Base-by-base conservation (phyloP, 352 stramenopile species). In the Globisporangium lucens region DNA sequence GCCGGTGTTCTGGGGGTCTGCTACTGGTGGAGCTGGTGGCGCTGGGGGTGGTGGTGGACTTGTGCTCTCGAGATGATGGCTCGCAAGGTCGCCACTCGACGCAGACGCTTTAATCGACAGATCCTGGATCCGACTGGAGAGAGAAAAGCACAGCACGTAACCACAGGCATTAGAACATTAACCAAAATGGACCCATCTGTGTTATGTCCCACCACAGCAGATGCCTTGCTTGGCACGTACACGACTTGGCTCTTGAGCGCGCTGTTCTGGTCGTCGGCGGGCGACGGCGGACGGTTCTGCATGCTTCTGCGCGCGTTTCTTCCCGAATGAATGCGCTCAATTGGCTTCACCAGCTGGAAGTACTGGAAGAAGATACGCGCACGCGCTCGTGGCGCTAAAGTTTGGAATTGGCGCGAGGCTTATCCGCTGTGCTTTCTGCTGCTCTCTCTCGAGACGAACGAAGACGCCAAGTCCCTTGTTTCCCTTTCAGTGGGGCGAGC, bases 71-170 rank as follows among this genome's bases (percentile, higher is more conserved):
- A 43, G 22, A 13, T 41, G 22, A 13, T 41, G 55, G 33, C 30
- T 64, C 24, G 59, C 59, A 51, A 29, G 36, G n/a, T 27, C 35
- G 15, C 10, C 36, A 27, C 17, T 47, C 1, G 46, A 58, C 6
- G 36, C 30, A 17, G 65, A 56, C 35, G 46, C 30, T 22, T 64
- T 64, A 30, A 83, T 68, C 33, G 74, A 79, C 49, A 85, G 64
- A 59, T 78, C 72, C 63, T 85, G 78, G 24, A 83, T 72, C 49
- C 68, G 64, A n/a, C 65, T 72, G 41, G 38, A 55, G 22, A 36
- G 20, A 63, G 4, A 41, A 10, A 33, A 15, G 12, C 17, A 61
- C 22, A 12, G 29, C n/a, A 56, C 22, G 0, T 22, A 58, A 0
- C 24, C 24, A 24, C 24, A 24, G 61, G 13, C 38, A 46, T 46